These are phyloP conservation scores for Sanghuangporus weigelae DNA, from an alignment of 1,284 basidiomycete species.

Conservation along the genomic window DNA sequence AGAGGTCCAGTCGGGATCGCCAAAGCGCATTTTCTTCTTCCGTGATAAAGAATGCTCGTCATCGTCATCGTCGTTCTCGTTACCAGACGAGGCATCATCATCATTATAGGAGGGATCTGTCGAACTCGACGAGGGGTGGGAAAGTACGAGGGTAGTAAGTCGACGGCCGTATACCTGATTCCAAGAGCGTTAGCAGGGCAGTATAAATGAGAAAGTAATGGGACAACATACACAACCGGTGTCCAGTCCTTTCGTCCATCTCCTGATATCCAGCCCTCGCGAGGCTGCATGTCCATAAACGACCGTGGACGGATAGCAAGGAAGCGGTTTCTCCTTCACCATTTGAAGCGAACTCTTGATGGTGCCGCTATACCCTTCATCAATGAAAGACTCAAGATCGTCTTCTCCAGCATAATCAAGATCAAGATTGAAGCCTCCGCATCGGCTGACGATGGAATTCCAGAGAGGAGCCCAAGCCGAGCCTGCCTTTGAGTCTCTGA, in stretches of 20 bases:
- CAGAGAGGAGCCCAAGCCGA: conserved; percentile 71
- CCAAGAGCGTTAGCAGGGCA: background rate
- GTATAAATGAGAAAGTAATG: no score
- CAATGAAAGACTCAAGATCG: conserved; percentile 30
- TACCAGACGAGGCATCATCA: background rate
- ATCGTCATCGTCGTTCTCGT: background rate
- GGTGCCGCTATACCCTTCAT: background rate
- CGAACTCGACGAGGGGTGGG: background rate
- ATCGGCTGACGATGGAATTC: conserved; percentile 67
- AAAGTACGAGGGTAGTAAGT: conserved; percentile 55
- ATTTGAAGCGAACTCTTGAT: background rate
- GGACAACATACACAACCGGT: conserved; percentile 66
- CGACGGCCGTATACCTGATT: conserved; percentile 43
- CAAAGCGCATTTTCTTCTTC: conserved; percentile 4
- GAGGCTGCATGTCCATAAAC: conserved; percentile 80
- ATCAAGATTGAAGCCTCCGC: conserved; percentile 43
- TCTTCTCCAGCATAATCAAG: conserved; percentile 24
- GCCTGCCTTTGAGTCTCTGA: conserved; percentile 44
- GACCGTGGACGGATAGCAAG: conserved; percentile 73
- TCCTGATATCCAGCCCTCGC: conserved; percentile 70
- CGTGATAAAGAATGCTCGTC: background rate
- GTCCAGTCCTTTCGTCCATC: conserved; percentile 79
- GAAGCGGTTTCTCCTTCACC: conserved; percentile 29
- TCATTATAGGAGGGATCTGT: background rate
- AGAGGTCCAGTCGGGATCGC: background rate